Evolutionary conservation across 139 green algal genomes (phyloP).

Genomic region (Picochlorum sp.): DNA sequence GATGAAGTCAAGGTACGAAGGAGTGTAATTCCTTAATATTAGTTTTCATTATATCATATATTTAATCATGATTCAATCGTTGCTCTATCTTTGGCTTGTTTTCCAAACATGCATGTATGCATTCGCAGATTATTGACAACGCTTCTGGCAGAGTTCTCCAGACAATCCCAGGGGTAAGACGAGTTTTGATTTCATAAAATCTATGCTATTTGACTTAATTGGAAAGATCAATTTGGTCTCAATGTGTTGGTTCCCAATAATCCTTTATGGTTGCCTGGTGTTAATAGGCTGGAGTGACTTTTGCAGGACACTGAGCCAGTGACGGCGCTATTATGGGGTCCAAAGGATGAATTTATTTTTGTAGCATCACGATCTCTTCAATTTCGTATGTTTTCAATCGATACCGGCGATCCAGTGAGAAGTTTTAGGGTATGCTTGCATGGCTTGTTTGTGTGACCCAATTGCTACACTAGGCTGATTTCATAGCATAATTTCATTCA

Average conservation of each 20-base stretch:
- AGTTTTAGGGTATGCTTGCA: slow-evolving; percentile 44
- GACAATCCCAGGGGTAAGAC: slow-evolving; percentile 54
- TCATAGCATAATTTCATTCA: not conserved
- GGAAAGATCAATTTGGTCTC: too few species aligned
- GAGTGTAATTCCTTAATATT: too few species aligned
- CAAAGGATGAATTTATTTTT: slow-evolving; percentile 58
- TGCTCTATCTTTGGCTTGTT: not conserved
- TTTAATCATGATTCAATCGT: too few species aligned
- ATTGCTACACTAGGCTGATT: not conserved
- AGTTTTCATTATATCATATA: not conserved
- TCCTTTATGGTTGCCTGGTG: too few species aligned
- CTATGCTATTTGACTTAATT: not conserved
- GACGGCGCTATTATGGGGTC: slow-evolving; percentile 66
- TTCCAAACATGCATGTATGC: not conserved
- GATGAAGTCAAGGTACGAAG: slow-evolving; percentile 78
- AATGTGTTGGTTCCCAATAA: too few species aligned
- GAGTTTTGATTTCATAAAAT: not conserved
- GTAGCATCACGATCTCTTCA: slow-evolving; percentile 64
- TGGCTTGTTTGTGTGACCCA: not conserved
- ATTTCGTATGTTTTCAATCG: slow-evolving; percentile 50
- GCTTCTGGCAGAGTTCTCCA: slow-evolving; percentile 39
- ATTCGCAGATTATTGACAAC: slow-evolving; percentile 50
- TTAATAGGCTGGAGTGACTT: too few species aligned
- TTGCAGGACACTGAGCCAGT: slow-evolving; percentile 76
- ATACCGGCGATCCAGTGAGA: slow-evolving; percentile 24